Evolutionary conservation across 129 eudicot species (phyloP).

Genomic region (Solidago caesia): DNA sequence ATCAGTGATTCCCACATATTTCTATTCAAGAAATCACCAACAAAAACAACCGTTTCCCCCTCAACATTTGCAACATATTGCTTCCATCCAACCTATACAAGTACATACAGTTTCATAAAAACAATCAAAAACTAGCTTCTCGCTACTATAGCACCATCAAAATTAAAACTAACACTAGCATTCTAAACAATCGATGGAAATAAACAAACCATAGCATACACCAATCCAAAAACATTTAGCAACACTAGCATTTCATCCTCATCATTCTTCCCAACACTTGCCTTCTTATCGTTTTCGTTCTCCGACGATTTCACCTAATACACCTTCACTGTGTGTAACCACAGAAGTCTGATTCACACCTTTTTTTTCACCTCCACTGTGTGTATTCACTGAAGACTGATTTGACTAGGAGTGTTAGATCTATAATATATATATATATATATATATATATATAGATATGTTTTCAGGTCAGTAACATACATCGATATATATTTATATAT

Average conservation of each 20-base stretch:
- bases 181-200: background rate
- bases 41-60: conserved; percentile 55
- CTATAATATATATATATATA: too few relatives aligned
- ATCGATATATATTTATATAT: too few relatives aligned
- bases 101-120: conserved; percentile 13
- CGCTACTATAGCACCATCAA: background rate
- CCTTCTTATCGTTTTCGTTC: conserved; percentile 2
- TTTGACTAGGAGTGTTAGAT: too few relatives aligned
- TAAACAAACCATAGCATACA: conserved; percentile 5
- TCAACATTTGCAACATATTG: conserved; percentile 51
- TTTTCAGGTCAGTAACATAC: too few relatives aligned
- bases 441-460: too few relatives aligned
- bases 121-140: background rate
- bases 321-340: too few relatives aligned
- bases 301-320: background rate
- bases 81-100: conserved; percentile 49
- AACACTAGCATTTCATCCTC: conserved; percentile 18
- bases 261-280: background rate
- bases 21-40: conserved; percentile 63
- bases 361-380: conserved; percentile 9
- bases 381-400: conserved; percentile 3
- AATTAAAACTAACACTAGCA: background rate
- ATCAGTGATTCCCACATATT: conserved; percentile 70
- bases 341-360: too few relatives aligned
- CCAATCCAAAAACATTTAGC: background rate